A percentile compares a stretch with the other conserved stretches of the same genome.
phyloP scores from a whole-genome alignment of 2,329 filamentous ascomycete species.

The Aspergillus brasiliensis region DNA sequence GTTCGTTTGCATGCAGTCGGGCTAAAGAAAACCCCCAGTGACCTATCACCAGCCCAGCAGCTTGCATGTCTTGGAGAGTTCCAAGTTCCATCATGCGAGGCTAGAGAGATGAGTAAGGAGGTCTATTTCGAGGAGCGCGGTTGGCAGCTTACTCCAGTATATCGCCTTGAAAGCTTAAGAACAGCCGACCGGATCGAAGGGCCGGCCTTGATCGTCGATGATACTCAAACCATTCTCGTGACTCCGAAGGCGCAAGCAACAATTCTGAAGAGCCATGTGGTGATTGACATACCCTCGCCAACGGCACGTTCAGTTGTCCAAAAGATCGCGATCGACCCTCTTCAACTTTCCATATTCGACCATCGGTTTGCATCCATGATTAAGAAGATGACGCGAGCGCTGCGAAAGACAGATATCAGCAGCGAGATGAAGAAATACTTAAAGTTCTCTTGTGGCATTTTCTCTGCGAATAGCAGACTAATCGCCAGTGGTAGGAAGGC shows the following conservation, averaged over 20 bases:
- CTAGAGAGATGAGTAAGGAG: background rate
- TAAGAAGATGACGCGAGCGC: background rate
- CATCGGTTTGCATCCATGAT: background rate
- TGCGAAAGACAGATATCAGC: background rate
- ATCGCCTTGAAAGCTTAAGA: background rate
- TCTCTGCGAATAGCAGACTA: background rate
- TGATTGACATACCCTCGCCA: background rate
- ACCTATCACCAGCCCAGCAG: background rate
- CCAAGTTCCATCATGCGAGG: background rate
- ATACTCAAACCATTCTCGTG: background rate
- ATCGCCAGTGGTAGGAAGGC: background rate
- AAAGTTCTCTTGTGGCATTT: background rate
- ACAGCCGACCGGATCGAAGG: background rate
- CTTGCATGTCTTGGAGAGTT: background rate
- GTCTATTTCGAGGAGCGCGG: background rate
- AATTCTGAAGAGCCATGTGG: background rate
- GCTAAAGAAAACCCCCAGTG: background rate
- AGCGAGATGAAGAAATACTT: background rate
- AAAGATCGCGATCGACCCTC: background rate
- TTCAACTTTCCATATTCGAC: background rate
- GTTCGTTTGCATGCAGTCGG: background rate
- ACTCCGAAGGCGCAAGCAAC: background rate
- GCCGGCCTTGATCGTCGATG: background rate
- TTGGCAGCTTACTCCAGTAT: background rate
- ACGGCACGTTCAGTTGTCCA: background rate